Conservation (phyloP, 1,284 basidiomycete species). For the Apiotrichum akiyoshidainum region DNA sequence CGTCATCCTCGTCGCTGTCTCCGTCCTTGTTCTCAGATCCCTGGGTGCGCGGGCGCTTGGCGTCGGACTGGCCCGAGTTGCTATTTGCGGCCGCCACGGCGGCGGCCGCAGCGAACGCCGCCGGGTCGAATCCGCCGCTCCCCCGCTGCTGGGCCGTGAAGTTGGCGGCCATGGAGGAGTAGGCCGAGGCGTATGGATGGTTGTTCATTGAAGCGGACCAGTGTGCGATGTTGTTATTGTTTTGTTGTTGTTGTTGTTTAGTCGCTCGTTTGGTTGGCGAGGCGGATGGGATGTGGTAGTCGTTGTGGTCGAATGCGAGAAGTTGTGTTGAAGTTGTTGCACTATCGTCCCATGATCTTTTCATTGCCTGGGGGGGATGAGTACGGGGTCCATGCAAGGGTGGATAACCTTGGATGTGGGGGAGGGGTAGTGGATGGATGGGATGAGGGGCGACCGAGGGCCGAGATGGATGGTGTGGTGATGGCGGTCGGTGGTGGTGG, state of each 20-base stretch:
- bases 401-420: neutral
- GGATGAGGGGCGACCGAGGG: too few species aligned
- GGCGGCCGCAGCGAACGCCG: slow-evolving; percentile 3
- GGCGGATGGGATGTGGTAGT: neutral
- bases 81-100: neutral
- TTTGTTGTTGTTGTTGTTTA: neutral
- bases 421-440: neutral
- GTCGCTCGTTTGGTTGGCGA: neutral
- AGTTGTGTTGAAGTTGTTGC: slow-evolving; percentile 1
- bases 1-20: slow-evolving; percentile 18
- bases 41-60: slow-evolving; percentile 16
- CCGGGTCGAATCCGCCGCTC: slow-evolving; percentile 5
- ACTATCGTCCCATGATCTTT: slow-evolving; percentile 18
- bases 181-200: slow-evolving; percentile 46
- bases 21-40: slow-evolving; percentile 15
- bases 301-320: neutral
- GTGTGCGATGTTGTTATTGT: neutral
- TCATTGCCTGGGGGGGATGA: slow-evolving; percentile 7
- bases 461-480: too few species aligned
- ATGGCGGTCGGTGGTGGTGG: too few species aligned
- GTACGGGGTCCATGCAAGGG: neutral
- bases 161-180: slow-evolving; percentile 35
- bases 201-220: slow-evolving; percentile 15
- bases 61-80: slow-evolving; percentile 7
- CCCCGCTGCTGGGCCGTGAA: slow-evolving; percentile 10